phyloP scores from a whole-genome alignment of 2,329 filamentous ascomycete genomes.

The Thielaviopsis populi region DNA sequence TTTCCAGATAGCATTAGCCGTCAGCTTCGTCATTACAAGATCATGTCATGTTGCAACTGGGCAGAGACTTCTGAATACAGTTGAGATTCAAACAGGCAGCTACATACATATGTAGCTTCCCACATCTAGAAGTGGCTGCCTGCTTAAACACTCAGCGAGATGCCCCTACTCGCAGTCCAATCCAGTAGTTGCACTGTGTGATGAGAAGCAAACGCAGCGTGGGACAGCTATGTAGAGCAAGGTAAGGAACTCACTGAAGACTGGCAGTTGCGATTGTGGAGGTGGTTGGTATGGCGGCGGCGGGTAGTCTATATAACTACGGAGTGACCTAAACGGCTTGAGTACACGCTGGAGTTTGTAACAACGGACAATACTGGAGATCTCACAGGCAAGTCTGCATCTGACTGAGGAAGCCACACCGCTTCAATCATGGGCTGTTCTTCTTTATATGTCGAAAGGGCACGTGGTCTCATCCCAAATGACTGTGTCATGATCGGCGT shows the following conservation, averaged over 20 bases:
- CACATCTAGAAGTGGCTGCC: background rate
- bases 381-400: background rate
- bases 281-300: background rate
- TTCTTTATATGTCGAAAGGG: background rate
- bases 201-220: background rate
- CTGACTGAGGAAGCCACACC: background rate
- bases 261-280: background rate
- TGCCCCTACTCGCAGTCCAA: too few species aligned
- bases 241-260: background rate
- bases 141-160: too few species aligned
- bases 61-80: too few species aligned
- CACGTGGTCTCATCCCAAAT: background rate
- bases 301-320: background rate
- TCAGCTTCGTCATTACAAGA: background rate
- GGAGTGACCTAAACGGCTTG: too few species aligned
- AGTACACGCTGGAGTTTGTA: background rate
- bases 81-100: too few species aligned
- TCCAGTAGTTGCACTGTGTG: too few species aligned
- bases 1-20: background rate
- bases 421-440: background rate
- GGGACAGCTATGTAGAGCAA: background rate
- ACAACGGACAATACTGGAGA: background rate
- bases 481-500: background rate
- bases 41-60: background rate
- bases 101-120: too few species aligned